A percentile compares a stretch with the other conserved stretches of the same genome.
Evolutionary conservation across 306 rosid genomes (phyloP).

Genomic region (Lathyrus sativus): DNA sequence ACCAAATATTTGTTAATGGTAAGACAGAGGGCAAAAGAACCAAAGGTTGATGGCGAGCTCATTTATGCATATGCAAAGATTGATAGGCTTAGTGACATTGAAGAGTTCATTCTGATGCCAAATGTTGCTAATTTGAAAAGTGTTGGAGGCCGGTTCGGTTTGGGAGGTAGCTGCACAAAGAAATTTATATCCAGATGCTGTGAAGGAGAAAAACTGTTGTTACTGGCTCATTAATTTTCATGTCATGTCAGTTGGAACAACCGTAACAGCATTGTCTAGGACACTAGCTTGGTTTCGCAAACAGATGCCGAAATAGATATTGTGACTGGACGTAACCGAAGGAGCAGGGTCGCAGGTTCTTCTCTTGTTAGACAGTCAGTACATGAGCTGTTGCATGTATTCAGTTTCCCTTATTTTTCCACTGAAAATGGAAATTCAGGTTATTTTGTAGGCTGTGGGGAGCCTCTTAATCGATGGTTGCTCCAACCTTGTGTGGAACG

Average conservation of each 20-base stretch:
- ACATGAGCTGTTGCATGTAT: slow-evolving; percentile 65
- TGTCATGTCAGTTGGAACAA: slow-evolving; percentile 96
- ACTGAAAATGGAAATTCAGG: slow-evolving; percentile 89
- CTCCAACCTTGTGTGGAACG: slow-evolving; percentile 80
- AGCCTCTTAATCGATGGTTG: slow-evolving; percentile 83
- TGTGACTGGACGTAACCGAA: slow-evolving; percentile 92
- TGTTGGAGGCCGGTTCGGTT: slow-evolving; percentile 93
- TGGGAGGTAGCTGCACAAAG: slow-evolving; percentile 91
- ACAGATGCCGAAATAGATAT: slow-evolving; percentile 83
- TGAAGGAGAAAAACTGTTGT: slow-evolving; percentile 75
- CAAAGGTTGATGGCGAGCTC: too few species aligned
- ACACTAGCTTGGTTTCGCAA: slow-evolving; percentile 88
- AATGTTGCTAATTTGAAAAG: too few species aligned
- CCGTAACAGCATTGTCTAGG: slow-evolving; percentile 83
- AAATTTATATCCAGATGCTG: slow-evolving; percentile 87
- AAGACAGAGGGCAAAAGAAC: slow-evolving; percentile 86
- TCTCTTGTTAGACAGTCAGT: slow-evolving; percentile 88
- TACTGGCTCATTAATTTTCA: slow-evolving; percentile 96
- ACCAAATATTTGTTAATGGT: slow-evolving; percentile 96
- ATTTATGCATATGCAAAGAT: too few species aligned
- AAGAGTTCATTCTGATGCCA: too few species aligned
- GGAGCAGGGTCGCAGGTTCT: slow-evolving; percentile 85
- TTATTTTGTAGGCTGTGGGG: slow-evolving; percentile 89
- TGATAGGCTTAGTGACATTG: too few species aligned
- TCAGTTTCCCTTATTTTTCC: slow-evolving; percentile 83